phyloP scores from a whole-genome alignment of 2,329 filamentous ascomycete species.

The Cytospora schulzeri region DNA sequence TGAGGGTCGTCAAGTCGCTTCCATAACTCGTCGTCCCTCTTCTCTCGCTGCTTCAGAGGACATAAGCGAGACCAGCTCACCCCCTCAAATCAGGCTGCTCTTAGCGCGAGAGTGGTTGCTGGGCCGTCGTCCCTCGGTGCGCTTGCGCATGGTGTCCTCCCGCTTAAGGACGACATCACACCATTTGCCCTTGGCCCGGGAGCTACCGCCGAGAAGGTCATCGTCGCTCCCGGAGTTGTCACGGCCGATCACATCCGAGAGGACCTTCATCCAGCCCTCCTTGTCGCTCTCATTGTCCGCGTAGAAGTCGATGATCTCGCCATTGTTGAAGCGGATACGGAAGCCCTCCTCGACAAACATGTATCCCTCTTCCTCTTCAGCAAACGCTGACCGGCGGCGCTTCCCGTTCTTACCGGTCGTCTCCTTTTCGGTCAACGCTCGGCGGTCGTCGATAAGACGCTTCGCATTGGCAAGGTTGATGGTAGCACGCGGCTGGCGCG shows the following conservation, averaged over 20 bases:
- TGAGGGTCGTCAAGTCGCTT: constrained; percentile 17
- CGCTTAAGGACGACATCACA: constrained; percentile 67
- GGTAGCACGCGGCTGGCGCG: constrained; percentile 90
- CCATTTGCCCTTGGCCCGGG: constrained; percentile 60
- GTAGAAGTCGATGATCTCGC: constrained; percentile 98
- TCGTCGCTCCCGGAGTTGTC: constrained; percentile 50
- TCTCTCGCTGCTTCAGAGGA: constrained; percentile 1
- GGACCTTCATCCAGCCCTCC: constrained; percentile 90
- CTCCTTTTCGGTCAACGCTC: constrained; percentile 80
- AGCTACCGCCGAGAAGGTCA: constrained; percentile 43
- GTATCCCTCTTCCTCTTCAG: constrained; percentile 97
- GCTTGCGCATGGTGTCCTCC: constrained; percentile 60
- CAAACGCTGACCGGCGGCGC: constrained; percentile 90
- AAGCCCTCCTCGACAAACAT: constrained; percentile 99
- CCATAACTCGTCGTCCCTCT: constrained; percentile 23
- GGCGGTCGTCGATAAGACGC: constrained; percentile 90
- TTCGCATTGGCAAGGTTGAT: constrained; percentile 94
- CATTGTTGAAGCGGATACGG: constrained; percentile 97
- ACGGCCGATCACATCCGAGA: constrained; percentile 70
- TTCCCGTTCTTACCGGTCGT: constrained; percentile 74
- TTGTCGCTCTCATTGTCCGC: constrained; percentile 87
- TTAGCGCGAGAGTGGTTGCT: constrained; percentile 55
- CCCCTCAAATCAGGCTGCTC: constrained; percentile 43
- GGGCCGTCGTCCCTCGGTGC: constrained; percentile 53
- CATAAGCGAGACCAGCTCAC: constrained; percentile 19